A percentile compares a stretch with the other conserved stretches of the same genome.
Conservation (phyloP, 2,329 filamentous ascomycete genomes). For the Zopfia rhizophila region DNA sequence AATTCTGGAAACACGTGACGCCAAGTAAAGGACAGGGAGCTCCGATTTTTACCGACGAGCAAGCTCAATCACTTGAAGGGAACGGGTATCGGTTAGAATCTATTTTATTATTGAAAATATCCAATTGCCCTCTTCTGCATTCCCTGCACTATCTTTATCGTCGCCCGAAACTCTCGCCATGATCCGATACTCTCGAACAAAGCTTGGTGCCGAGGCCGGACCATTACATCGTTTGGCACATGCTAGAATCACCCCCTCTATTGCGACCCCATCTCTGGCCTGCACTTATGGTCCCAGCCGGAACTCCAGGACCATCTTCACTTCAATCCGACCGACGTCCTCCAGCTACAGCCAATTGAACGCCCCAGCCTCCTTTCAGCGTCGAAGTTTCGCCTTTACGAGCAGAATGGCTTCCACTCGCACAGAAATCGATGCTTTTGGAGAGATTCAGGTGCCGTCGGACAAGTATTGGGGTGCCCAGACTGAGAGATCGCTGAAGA, state of each 20-base stretch:
- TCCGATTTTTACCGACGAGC: no score
- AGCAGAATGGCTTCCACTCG: conserved; percentile 65
- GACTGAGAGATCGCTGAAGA: conserved; percentile 93
- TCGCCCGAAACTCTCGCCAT: conserved; percentile 30
- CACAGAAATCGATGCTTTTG: conserved; percentile 97
- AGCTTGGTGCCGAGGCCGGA: conserved; percentile 49
- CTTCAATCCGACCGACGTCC: conserved; percentile 28
- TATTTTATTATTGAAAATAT: no score
- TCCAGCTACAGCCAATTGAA: conserved; percentile 31
- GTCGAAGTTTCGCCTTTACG: conserved; percentile 45
- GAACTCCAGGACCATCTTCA: conserved; percentile 41
- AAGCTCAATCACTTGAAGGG: no score
- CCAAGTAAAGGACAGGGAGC: no score
- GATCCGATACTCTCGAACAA: conserved; percentile 46
- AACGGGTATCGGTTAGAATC: no score
- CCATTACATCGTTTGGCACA: conserved; percentile 47
- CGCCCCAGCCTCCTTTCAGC: conserved; percentile 27
- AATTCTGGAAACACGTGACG: no score
- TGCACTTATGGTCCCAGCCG: conserved; percentile 26
- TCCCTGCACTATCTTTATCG: background rate
- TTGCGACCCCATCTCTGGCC: conserved; percentile 19
- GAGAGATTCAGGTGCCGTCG: conserved; percentile 88
- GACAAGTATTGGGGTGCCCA: conserved; percentile 99
- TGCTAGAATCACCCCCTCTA: conserved; percentile 46
- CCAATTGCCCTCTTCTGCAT: conserved; percentile 1